Conservation (phyloP, 805 yeast genomes). For the Zygoascus flipseniorum region DNA sequence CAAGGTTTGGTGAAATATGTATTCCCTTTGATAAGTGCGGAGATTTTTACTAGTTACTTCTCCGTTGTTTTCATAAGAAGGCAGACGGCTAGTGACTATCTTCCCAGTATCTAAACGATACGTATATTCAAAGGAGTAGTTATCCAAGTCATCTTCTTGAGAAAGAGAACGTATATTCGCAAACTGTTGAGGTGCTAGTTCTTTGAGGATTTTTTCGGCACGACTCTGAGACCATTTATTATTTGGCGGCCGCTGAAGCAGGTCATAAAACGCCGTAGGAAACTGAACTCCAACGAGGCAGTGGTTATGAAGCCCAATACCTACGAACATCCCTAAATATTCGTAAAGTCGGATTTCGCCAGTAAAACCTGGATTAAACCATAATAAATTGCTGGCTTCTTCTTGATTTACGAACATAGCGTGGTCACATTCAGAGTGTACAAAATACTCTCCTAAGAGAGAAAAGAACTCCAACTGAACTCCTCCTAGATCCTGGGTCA, state of each 20-base stretch:
- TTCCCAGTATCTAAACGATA: slow-evolving; percentile 5
- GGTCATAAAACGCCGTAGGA: slow-evolving; percentile 20
- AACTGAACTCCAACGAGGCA: slow-evolving; percentile 21
- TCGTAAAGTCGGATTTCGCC: slow-evolving; percentile 17
- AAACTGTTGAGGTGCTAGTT: neutral
- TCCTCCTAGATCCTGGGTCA: slow-evolving; percentile 27
- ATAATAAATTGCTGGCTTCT: slow-evolving; percentile 11
- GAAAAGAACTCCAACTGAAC: slow-evolving; percentile 25
- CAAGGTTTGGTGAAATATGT: slow-evolving; percentile 6
- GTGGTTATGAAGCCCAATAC: slow-evolving; percentile 25
- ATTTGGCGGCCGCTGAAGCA: neutral
- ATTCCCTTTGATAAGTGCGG: slow-evolving; percentile 11
- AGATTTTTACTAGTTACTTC: slow-evolving; percentile 13
- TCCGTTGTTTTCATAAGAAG: slow-evolving; percentile 8
- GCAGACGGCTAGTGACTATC: slow-evolving; percentile 7
- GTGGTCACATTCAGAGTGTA: slow-evolving; percentile 9
- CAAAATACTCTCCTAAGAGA: slow-evolving; percentile 16
- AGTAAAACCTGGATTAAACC: slow-evolving; percentile 19
- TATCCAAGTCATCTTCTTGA: neutral
- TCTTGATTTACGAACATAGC: slow-evolving; percentile 15
- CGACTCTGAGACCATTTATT: neutral
- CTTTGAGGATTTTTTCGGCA: neutral
- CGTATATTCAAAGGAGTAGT: slow-evolving; percentile 14
- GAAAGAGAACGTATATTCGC: neutral
- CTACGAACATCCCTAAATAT: slow-evolving; percentile 21